These are phyloP conservation scores for Phaeolepiota aurea DNA, from an alignment of 768 basidiomycete species.

Conservation along the genomic window DNA sequence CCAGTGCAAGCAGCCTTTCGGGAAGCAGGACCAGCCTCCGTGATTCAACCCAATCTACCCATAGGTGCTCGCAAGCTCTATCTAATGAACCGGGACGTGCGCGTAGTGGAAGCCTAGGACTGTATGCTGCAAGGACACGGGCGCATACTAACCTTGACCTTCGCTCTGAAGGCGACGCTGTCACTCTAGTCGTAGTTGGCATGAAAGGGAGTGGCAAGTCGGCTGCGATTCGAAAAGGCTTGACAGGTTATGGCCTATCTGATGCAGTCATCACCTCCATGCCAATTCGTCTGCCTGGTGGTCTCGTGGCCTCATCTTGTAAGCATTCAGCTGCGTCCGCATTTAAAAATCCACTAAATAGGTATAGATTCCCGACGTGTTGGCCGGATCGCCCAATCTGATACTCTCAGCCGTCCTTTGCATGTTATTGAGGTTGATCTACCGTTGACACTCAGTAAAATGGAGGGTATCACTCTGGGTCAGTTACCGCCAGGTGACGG, in stretches of 20 bases:
- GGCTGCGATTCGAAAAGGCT: slow-evolving; percentile 67
- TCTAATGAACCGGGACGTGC: slow-evolving; percentile 32
- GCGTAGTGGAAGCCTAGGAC: slow-evolving; percentile 56
- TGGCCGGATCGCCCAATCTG: slow-evolving; percentile 7
- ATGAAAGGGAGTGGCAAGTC: slow-evolving; percentile 79
- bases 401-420: slow-evolving; percentile 24
- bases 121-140: slow-evolving; percentile 25
- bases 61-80: slow-evolving; percentile 10
- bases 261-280: slow-evolving; percentile 31
- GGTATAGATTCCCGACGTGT: slow-evolving; percentile 22
- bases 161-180: slow-evolving; percentile 14
- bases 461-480: slow-evolving; percentile 37
- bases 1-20: slow-evolving; percentile 26
- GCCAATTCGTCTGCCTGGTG: too few relatives aligned
- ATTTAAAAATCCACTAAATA: slow-evolving; percentile 4
- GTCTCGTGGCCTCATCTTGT: too few relatives aligned
- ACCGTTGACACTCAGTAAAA: slow-evolving; percentile 19
- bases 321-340: slow-evolving; percentile 3
- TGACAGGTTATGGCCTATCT: slow-evolving; percentile 51
- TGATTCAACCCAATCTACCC: slow-evolving; percentile 28
- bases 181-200: slow-evolving; percentile 76
- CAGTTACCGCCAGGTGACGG: slow-evolving; percentile 61
- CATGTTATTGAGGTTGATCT: slow-evolving; percentile 51
- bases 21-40: slow-evolving; percentile 21
- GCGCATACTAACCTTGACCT: slow-evolving; percentile 29